Evolutionary conservation across 768 basidiomycete species (phyloP), one percentile per base, ranked within the genome.

Genomic region (Russula ochroleuca): DNA sequence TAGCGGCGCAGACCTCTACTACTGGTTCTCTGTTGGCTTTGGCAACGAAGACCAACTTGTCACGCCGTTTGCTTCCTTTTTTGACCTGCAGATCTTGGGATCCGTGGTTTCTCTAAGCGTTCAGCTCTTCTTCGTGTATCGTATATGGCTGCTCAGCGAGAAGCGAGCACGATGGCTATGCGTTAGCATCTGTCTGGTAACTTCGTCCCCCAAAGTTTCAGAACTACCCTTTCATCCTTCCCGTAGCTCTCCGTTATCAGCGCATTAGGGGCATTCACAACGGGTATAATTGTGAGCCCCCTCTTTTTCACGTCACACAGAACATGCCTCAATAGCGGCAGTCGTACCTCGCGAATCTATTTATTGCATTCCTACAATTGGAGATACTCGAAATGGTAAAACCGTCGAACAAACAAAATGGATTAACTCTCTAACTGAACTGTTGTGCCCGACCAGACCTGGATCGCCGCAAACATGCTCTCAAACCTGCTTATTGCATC

Each of bases 101-200:
- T 54, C 68, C 6, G 10, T 72, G 10, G 67, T 72, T 23, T 67
- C 70, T 7, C 62, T 74, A 33, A 62, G 64, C 13, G 69, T 74
- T 5, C 72, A 75, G 59, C 47, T 72, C 13, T 75, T 75, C 51
- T 75, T 73, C 64, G 71, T 69, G 47, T 74, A 72, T 56, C 69
- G 73, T 11, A 75, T 75, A 28, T 70, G 45, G 52, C 38, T 60
- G 15, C 58, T 64, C 6, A 47, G 58, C 28, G 21, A 37, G 15
- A 50, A 21, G 23, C 7, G 38, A 15, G 14, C 35, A 1, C 37
- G 52, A n/a, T 53, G 35, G 52, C 17, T 53, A 23, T 53, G 52
- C 8, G 5, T 23, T 14, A 17, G 37, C 21, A 53, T 53, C 33
- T 21, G 33, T 37, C 33, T 53, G 52, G 52, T 53, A 23, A 21